Evolutionary conservation across 1,139 yeast genomes (phyloP).

Genomic region (Petasospora rhodanensis): DNA sequence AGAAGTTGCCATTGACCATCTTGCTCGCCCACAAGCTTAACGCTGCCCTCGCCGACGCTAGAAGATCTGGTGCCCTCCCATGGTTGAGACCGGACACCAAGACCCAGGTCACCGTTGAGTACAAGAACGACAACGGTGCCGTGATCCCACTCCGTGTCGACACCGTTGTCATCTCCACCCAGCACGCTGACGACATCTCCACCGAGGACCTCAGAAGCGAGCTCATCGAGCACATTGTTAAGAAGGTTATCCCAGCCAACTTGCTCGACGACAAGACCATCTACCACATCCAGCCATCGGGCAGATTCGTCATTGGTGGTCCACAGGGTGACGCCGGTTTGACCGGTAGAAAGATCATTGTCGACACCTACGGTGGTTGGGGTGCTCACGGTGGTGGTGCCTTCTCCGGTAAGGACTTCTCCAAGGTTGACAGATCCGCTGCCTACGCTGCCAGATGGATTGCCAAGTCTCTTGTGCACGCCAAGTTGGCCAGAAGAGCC

Average conservation of each 20-base stretch:
- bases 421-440: constrained; percentile 99
- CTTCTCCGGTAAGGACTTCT: constrained; percentile 99
- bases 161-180: constrained; percentile 95
- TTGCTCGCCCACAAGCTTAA: constrained; percentile 93
- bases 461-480: constrained; percentile 93
- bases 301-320: constrained; percentile 99
- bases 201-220: constrained; percentile 86
- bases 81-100: constrained; percentile 99
- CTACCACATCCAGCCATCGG: constrained; percentile 99
- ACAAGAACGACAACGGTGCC: constrained; percentile 90
- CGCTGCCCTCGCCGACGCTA: constrained; percentile 94
- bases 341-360: constrained; percentile 99
- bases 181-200: constrained; percentile 93
- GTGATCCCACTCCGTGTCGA: constrained; percentile 94
- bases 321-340: constrained; percentile 99
- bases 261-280: constrained; percentile 91
- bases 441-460: constrained; percentile 99
- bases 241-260: constrained; percentile 88
- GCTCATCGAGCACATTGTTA: constrained; percentile 73
- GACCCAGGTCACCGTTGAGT: constrained; percentile 98
- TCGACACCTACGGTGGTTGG: constrained; percentile 99
- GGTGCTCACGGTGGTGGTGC: constrained; percentile 99
- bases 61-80: constrained; percentile 89
- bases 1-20: constrained; percentile 92
- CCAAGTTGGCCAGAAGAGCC: constrained; percentile 95